Percentiles rank a stretch among this genome's conserved stretches.
Conservation (phyloP, 2,329 filamentous ascomycete species). For the Fusarium penzigii region DNA sequence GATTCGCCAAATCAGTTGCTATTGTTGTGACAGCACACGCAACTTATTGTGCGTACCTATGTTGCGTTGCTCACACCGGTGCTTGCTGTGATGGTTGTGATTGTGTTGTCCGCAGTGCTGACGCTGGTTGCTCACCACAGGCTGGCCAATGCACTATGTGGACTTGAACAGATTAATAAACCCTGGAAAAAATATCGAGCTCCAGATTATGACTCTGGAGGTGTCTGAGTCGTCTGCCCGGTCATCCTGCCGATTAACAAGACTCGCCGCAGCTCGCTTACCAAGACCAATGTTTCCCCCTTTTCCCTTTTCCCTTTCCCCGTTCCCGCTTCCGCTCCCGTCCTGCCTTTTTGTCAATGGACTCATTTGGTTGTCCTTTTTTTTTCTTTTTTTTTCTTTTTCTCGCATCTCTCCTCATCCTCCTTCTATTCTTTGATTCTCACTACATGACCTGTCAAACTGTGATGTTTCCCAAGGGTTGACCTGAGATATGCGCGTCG, state of each 20-base stretch:
- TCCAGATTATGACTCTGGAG: background rate
- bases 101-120: too few species aligned
- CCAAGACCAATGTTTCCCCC: background rate
- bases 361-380: background rate
- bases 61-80: constrained; percentile 7
- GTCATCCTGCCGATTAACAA: background rate
- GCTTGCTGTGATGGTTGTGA: background rate
- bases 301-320: background rate
- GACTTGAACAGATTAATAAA: background rate
- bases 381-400: constrained; percentile 7
- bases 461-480: constrained; percentile 2
- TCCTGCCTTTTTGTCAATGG: background rate
- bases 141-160: background rate
- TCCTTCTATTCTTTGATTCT: constrained; percentile 4
- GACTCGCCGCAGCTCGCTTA: background rate
- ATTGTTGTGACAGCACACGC: background rate
- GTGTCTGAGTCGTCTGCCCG: background rate
- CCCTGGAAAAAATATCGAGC: background rate
- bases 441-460: constrained; percentile 20
- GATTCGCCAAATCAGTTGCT: background rate
- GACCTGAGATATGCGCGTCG: constrained; percentile 9
- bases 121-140: background rate
- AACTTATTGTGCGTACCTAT: too few species aligned
- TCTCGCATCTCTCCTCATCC: background rate
- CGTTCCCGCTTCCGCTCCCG: background rate